These are phyloP conservation scores for Monosporascus sp. DNA, from an alignment of 2,329 filamentous ascomycete species.

Conservation along the genomic window DNA sequence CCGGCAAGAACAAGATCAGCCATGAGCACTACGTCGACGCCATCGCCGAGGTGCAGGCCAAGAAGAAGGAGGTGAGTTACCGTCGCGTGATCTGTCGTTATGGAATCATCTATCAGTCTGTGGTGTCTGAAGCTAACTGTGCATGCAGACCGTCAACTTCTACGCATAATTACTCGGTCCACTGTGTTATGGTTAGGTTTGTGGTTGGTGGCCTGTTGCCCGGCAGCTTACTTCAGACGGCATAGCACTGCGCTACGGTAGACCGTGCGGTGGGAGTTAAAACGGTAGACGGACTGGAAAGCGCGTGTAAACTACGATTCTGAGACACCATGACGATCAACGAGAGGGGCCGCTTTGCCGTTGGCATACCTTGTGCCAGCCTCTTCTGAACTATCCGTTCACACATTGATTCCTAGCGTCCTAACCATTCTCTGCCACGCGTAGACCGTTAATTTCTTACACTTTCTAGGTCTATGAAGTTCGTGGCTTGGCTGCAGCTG, in stretches of 20 bases:
- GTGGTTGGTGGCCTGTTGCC: background rate
- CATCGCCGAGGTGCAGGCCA: slow-evolving; percentile 88
- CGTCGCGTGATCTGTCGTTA: background rate
- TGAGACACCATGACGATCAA: background rate
- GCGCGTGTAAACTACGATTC: background rate
- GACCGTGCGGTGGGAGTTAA: background rate
- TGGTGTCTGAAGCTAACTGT: slow-evolving; percentile 16
- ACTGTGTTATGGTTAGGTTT: background rate
- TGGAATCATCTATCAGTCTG: background rate
- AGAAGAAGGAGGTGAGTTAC: slow-evolving; percentile 80
- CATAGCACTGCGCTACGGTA: background rate
- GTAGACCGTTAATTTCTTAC: too few relatives aligned
- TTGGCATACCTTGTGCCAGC: too few relatives aligned
- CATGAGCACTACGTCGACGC: slow-evolving; percentile 99
- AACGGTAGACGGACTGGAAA: background rate
- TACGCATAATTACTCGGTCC: slow-evolving; percentile 27
- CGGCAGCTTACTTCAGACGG: background rate
- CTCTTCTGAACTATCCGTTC: too few relatives aligned
- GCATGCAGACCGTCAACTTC: slow-evolving; percentile 46
- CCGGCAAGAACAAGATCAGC: slow-evolving; percentile 91
- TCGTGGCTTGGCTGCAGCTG: too few relatives aligned
- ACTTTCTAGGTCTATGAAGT: too few relatives aligned
- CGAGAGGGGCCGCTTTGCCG: too few relatives aligned
- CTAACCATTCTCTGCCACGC: too few relatives aligned
- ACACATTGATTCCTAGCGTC: too few relatives aligned